A percentile compares a stretch with the other conserved stretches of the same genome.
Conservation (phyloP, 2,329 filamentous ascomycete genomes). For the Aspergillus sclerotialis region DNA sequence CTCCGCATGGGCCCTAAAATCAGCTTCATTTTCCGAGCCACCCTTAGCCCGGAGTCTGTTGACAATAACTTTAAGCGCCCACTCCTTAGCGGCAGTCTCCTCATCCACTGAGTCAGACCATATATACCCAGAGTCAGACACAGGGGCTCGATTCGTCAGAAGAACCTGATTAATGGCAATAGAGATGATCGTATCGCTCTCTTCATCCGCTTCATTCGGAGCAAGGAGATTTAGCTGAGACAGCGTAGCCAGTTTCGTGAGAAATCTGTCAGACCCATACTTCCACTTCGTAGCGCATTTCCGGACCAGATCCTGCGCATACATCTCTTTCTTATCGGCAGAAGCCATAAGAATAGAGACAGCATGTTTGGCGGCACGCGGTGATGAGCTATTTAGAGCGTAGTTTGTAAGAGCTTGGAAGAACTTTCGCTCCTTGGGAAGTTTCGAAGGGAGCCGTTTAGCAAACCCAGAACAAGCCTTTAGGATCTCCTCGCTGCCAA, state of each 20-base stretch:
- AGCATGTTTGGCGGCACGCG: conserved; percentile 85
- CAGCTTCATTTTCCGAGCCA: conserved; percentile 35
- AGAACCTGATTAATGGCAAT: conserved; percentile 71
- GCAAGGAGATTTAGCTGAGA: conserved; percentile 69
- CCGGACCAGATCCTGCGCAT: conserved; percentile 73
- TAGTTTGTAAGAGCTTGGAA: conserved; percentile 74
- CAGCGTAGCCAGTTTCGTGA: conserved; percentile 49
- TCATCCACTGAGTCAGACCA: conserved; percentile 72
- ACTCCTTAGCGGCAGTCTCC: conserved; percentile 74
- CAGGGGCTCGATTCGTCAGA: conserved; percentile 56
- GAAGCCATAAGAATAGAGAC: conserved; percentile 81
- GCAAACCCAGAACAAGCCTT: conserved; percentile 93
- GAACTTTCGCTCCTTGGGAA: conserved; percentile 75
- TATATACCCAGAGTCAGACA: conserved; percentile 47
- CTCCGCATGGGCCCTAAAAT: conserved; percentile 48
- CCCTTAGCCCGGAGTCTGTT: conserved; percentile 70
- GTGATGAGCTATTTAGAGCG: conserved; percentile 71
- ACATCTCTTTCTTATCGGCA: conserved; percentile 71
- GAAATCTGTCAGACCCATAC: conserved; percentile 66
- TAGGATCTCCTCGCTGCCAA: conserved; percentile 75
- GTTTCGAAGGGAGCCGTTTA: conserved; percentile 73
- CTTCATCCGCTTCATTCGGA: conserved; percentile 64
- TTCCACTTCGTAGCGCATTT: conserved; percentile 67
- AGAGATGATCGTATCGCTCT: conserved; percentile 69
- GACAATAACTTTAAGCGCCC: conserved; percentile 77